These are phyloP conservation scores for Xenoacremonium recifei DNA, from an alignment of 2,329 filamentous ascomycete species.

Conservation along the genomic window DNA sequence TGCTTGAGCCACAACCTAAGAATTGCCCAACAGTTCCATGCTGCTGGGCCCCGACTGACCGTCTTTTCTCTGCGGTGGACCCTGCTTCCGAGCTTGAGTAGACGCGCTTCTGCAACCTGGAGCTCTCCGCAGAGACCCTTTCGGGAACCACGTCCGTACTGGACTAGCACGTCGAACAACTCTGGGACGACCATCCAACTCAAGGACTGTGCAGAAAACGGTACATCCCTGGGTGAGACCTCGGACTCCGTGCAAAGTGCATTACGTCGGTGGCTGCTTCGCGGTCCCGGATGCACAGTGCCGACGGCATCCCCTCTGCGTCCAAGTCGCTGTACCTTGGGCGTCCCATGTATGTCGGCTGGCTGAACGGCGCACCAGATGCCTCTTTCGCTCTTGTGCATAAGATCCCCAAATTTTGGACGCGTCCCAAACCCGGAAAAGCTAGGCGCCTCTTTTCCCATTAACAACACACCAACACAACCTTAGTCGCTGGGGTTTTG, in stretches of 20 bases:
- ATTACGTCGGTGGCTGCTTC: constrained; percentile 29
- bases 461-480: constrained; percentile 2
- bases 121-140: constrained; percentile 11
- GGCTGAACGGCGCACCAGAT: constrained; percentile 6
- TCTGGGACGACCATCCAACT: too few relatives aligned
- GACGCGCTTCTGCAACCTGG: background rate
- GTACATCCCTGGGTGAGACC: too few relatives aligned
- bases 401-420: background rate
- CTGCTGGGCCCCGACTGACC: constrained; percentile 19
- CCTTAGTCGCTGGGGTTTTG: too few relatives aligned
- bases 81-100: constrained; percentile 4
- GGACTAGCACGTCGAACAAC: too few relatives aligned
- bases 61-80: constrained; percentile 14
- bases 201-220: constrained; percentile 8
- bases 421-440: constrained; percentile 6
- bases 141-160: constrained; percentile 18
- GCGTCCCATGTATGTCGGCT: too few relatives aligned
- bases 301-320: constrained; percentile 22
- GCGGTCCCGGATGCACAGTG: constrained; percentile 20
- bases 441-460: constrained; percentile 6
- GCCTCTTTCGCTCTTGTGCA: constrained; percentile 8
- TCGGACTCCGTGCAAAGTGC: constrained; percentile 16
- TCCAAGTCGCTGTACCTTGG: constrained; percentile 2
- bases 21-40: constrained; percentile 16
- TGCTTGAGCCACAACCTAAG: constrained; percentile 19